phyloP scores from a whole-genome alignment of 2,329 filamentous ascomycete genomes.

The Ophiostoma triangulosporum region DNA sequence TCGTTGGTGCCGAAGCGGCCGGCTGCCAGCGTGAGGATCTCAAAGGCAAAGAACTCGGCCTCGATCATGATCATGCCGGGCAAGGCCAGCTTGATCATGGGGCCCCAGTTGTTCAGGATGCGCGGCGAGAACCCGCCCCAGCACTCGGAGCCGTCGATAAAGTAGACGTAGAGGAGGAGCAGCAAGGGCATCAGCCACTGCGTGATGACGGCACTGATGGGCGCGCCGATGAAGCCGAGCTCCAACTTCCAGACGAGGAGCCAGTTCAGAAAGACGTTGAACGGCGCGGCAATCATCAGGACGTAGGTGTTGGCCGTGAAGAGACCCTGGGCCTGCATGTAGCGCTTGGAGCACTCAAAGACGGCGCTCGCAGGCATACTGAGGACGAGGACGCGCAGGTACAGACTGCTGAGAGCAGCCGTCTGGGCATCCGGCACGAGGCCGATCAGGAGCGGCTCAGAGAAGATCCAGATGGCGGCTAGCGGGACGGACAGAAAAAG shows the following conservation, averaged over 20 bases:
- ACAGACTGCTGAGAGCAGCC: conserved; percentile 57
- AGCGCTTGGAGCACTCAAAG: conserved; percentile 68
- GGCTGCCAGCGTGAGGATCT: conserved; percentile 72
- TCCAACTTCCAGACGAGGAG: conserved; percentile 59
- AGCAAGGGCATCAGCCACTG: conserved; percentile 61
- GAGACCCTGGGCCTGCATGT: conserved; percentile 68
- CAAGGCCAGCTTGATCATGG: conserved; percentile 77
- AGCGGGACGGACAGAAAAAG: conserved; percentile 57
- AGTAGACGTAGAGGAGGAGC: conserved; percentile 62
- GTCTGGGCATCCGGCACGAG: conserved; percentile 62
- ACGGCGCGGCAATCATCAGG: conserved; percentile 58
- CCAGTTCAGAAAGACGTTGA: conserved; percentile 70
- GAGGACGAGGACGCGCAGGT: conserved; percentile 54
- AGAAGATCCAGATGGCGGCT: conserved; percentile 52
- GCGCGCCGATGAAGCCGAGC: conserved; percentile 63
- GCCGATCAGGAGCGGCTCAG: conserved; percentile 45
- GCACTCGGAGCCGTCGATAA: conserved; percentile 58
- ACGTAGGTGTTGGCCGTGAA: conserved; percentile 73
- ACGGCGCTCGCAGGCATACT: conserved; percentile 63
- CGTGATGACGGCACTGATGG: conserved; percentile 61
- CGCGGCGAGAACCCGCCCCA: conserved; percentile 67
- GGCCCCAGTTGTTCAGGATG: conserved; percentile 61
- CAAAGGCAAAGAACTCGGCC: conserved; percentile 87
- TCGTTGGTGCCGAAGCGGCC: conserved; percentile 67
- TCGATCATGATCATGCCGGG: conserved; percentile 90